phyloP scores from a whole-genome alignment of 305 asterid genomes.

The Fraxinus angustifolia region DNA sequence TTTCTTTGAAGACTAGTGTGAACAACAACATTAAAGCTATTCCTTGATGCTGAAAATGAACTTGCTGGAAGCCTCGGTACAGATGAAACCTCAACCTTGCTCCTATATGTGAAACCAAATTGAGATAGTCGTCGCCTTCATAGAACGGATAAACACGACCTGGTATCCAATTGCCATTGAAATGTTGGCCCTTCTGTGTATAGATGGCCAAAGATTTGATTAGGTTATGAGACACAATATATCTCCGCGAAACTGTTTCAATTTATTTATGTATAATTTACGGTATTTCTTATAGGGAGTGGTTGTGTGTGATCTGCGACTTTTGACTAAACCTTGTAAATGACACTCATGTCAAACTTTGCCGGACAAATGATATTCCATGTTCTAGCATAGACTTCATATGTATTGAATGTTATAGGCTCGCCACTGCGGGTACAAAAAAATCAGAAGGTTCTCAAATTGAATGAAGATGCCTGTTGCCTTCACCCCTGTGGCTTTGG shows the following conservation, averaged over 20 bases:
- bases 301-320: not conserved
- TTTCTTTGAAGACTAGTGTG: not conserved
- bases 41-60: slow-evolving; percentile 76
- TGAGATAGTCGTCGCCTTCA: not conserved
- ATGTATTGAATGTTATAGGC: not conserved
- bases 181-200: not conserved
- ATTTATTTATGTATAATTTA: not conserved
- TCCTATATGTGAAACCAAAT: not conserved
- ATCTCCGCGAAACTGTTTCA: not conserved
- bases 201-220: not conserved
- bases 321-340: not conserved
- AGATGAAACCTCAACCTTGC: slow-evolving; percentile 40
- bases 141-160: not conserved
- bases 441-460: not conserved
- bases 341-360: not conserved
- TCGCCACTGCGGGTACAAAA: not conserved
- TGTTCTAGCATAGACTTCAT: not conserved
- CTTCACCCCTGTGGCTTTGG: not conserved
- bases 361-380: not conserved
- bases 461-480: not conserved
- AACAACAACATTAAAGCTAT: slow-evolving; percentile 50
- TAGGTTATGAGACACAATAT: not conserved
- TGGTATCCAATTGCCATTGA: not conserved
- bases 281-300: not conserved
- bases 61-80: slow-evolving; percentile 68